Evolutionary conservation across 331 rosid genomes (phyloP).

Genomic region (Acacia pycnantha): DNA sequence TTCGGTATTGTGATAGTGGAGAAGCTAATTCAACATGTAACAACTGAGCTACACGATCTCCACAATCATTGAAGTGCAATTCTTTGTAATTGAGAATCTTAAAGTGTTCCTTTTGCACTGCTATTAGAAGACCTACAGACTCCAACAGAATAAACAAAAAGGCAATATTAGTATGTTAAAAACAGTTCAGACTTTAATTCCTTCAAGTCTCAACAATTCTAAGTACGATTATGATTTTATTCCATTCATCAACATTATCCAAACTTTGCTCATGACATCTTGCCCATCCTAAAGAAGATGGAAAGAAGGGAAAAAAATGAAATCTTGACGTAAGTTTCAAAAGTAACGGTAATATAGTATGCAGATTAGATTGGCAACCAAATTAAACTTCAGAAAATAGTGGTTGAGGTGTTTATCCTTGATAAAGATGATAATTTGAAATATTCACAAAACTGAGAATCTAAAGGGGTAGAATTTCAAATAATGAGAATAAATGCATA

Average conservation of each 20-base stretch:
- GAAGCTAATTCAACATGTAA: conserved; percentile 72
- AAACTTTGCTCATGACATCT: not conserved
- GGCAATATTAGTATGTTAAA: conserved; percentile 10
- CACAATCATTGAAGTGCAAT: conserved; percentile 80
- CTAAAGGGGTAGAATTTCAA: not conserved
- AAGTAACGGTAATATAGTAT: not conserved
- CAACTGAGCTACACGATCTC: conserved; percentile 94
- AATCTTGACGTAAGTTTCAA: conserved; percentile 9
- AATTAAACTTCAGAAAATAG: not conserved
- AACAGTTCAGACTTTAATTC: not conserved
- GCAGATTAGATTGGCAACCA: not conserved
- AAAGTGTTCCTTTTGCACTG: conserved; percentile 77
- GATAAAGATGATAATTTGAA: not conserved
- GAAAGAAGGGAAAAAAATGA: not conserved
- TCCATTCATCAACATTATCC: not conserved
- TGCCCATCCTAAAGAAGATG: conserved; percentile 5
- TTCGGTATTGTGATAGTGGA: conserved; percentile 49
- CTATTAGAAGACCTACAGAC: conserved; percentile 78
- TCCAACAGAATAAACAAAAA: conserved; percentile 19
- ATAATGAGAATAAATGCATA: conserved; percentile 30
- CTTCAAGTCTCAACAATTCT: not conserved
- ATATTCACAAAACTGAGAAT: not conserved
- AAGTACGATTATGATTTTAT: not conserved
- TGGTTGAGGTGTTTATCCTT: not conserved
- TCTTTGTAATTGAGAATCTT: conserved; percentile 73